Percentiles rank a stretch among this genome's conserved stretches.
phyloP scores from a whole-genome alignment of 139 green algal species.

The Haematococcus lacustris region DNA sequence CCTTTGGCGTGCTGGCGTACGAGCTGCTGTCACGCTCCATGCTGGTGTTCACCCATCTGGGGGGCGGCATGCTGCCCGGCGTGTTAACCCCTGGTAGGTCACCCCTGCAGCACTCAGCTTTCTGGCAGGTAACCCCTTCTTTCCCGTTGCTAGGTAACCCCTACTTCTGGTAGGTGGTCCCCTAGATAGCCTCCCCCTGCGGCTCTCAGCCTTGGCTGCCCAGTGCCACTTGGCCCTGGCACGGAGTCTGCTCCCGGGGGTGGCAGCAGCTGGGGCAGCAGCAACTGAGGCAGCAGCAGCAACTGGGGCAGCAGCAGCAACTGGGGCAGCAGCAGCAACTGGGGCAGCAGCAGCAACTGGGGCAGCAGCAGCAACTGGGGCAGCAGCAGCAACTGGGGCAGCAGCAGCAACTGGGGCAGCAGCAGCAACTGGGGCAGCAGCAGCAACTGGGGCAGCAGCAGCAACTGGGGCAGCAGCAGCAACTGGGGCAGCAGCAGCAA shows the following conservation, averaged over 20 bases:
- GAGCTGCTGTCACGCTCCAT: constrained; percentile 20
- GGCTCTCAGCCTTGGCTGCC: neutral
- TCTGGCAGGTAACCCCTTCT: neutral
- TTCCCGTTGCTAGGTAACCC: neutral
- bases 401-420: too few species aligned
- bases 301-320: too few species aligned
- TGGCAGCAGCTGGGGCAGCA: too few species aligned
- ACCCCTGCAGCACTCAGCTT: neutral
- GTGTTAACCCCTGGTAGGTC: neutral
- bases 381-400: too few species aligned
- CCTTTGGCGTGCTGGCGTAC: constrained; percentile 55
- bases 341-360: too few species aligned
- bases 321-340: too few species aligned
- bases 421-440: too few species aligned
- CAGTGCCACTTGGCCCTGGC: neutral
- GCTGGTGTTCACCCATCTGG: constrained; percentile 20
- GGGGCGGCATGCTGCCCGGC: neutral
- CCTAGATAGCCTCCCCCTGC: neutral
- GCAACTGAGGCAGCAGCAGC: too few species aligned
- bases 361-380: too few species aligned
- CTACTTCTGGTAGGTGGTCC: neutral
- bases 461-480: too few species aligned
- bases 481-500: too few species aligned
- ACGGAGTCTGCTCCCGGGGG: neutral
- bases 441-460: too few species aligned